A percentile compares a stretch with the other conserved stretches of the same genome.
These are phyloP conservation scores for Penicillium freii DNA, from an alignment of 2,329 filamentous ascomycete species.

Conservation along the genomic window DNA sequence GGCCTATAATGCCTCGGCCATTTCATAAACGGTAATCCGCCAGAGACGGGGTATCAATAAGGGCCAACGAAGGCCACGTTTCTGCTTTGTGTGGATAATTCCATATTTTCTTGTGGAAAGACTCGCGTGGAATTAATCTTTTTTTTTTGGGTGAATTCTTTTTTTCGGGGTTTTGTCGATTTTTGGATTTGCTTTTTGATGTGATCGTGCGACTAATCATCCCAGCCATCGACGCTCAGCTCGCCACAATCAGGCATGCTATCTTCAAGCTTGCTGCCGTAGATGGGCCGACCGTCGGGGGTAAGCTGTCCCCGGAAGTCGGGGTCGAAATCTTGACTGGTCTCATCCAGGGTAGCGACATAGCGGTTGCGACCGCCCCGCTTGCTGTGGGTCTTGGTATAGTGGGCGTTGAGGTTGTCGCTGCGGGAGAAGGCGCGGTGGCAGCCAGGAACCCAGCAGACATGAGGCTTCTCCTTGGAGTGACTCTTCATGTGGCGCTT, in stretches of 20 bases:
- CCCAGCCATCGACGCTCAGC: conserved; percentile 34
- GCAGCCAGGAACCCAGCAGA: conserved; percentile 47
- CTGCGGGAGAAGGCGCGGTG: conserved; percentile 44
- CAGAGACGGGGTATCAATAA: conserved; percentile 26
- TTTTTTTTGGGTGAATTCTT: conserved; percentile 3
- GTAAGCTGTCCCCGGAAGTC: conserved; percentile 46
- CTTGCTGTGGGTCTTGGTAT: conserved; percentile 49
- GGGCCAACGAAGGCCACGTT: not conserved
- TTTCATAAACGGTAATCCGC: conserved; percentile 15
- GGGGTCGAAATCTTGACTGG: conserved; percentile 44
- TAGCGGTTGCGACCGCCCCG: conserved; percentile 47
- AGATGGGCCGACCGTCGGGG: conserved; percentile 43
- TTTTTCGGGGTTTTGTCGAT: not conserved
- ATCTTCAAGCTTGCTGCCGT: conserved; percentile 38
- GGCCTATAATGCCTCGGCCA: conserved; percentile 19
- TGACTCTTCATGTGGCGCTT: conserved; percentile 51
- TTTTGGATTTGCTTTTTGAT: conserved; percentile 7
- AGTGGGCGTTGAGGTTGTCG: conserved; percentile 48
- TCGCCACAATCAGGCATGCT: conserved; percentile 34
- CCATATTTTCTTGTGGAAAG: conserved; percentile 9
- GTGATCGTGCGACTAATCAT: conserved; percentile 27
- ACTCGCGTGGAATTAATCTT: not conserved
- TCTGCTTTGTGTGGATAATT: not conserved
- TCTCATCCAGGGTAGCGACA: conserved; percentile 46
- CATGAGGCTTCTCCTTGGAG: conserved; percentile 45